These are phyloP conservation scores for Epichloe gansuensis DNA, from an alignment of 2,329 filamentous ascomycete genomes.

Conservation along the genomic window DNA sequence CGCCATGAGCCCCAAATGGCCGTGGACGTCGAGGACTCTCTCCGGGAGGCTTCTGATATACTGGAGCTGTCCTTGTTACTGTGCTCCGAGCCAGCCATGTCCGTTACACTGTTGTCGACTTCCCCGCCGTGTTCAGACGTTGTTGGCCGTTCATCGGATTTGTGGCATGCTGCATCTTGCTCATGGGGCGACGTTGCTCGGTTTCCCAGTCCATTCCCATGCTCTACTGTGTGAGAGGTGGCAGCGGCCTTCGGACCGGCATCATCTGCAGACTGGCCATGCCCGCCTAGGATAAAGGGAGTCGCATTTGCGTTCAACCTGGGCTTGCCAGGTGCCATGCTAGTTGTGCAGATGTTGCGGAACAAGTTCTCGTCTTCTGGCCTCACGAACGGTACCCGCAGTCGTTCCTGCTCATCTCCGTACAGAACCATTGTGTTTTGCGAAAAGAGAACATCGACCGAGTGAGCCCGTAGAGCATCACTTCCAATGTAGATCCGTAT, in stretches of 20 bases:
- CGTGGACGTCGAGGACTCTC: slow-evolving; percentile 35
- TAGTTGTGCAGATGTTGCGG: slow-evolving; percentile 58
- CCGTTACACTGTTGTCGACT: slow-evolving; percentile 23
- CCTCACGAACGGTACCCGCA: slow-evolving; percentile 82
- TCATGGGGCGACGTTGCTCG: slow-evolving; percentile 24
- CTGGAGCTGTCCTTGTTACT: slow-evolving; percentile 17
- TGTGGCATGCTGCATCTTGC: slow-evolving; percentile 21
- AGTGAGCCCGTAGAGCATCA: slow-evolving; percentile 73
- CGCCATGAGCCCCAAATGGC: slow-evolving; percentile 64
- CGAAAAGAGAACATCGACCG: slow-evolving; percentile 82
- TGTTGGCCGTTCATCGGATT: slow-evolving; percentile 21
- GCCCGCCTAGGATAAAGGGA: slow-evolving; percentile 27
- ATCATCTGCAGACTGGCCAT: slow-evolving; percentile 14
- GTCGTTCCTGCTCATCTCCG: slow-evolving; percentile 72
- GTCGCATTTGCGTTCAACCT: slow-evolving; percentile 43
- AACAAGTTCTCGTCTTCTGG: slow-evolving; percentile 78
- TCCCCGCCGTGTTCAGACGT: slow-evolving; percentile 33
- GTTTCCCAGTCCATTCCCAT: slow-evolving; percentile 14
- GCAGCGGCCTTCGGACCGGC: not conserved
- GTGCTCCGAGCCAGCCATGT: slow-evolving; percentile 12
- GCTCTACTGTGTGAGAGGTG: slow-evolving; percentile 6
- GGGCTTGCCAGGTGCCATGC: slow-evolving; percentile 39
- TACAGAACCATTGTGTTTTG: slow-evolving; percentile 81
- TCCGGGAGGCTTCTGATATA: slow-evolving; percentile 22
- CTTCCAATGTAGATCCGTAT: slow-evolving; percentile 86